Evolutionary conservation across 768 basidiomycete species (phyloP).

Genomic region (Mycena metata): DNA sequence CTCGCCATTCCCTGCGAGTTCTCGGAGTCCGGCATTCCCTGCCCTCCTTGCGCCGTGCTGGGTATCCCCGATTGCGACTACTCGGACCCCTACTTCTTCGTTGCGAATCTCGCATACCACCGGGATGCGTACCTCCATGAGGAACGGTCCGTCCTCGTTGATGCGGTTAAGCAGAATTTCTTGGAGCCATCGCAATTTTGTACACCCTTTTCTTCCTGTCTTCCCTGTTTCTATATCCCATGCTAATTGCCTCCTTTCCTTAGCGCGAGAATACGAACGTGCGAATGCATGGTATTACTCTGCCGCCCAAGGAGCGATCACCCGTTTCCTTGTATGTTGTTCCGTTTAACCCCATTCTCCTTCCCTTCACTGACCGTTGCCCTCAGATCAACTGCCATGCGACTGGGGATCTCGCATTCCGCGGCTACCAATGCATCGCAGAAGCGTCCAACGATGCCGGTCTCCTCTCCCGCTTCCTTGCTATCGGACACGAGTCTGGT

Average conservation of each 20-base stretch:
- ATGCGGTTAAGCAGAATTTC: neutral
- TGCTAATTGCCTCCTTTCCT: neutral
- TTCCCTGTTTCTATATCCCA: neutral
- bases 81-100: neutral
- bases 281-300: neutral
- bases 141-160: neutral
- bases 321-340: conserved; percentile 1
- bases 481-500: neutral
- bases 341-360: neutral
- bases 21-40: neutral
- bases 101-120: neutral
- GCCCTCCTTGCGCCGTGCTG: neutral
- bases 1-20: neutral
- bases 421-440: neutral
- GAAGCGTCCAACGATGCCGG: neutral
- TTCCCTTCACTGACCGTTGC: too few relatives aligned
- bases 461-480: neutral
- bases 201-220: neutral
- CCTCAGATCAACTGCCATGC: neutral
- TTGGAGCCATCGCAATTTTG: neutral
- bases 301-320: neutral
- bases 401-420: neutral
- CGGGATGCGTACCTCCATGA: neutral
- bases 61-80: neutral
- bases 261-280: conserved; percentile 1